phyloP scores from a whole-genome alignment of 345 rosid species.

The Erodium maritimum region DNA sequence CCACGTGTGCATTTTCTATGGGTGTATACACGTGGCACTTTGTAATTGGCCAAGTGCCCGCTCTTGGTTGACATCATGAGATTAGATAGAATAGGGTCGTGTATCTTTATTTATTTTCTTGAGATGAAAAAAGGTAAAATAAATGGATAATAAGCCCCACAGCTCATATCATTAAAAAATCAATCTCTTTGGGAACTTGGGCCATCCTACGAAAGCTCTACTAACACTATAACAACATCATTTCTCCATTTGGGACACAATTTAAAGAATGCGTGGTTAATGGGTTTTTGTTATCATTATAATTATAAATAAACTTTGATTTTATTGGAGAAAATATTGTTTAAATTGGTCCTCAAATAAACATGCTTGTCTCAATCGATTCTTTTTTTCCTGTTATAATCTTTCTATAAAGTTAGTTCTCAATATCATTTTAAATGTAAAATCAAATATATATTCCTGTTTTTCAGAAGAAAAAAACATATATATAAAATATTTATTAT shows the following conservation, averaged over 20 bases:
- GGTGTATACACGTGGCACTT: constrained; percentile 12
- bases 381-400: too few relatives aligned
- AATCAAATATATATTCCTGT: too few relatives aligned
- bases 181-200: constrained; percentile 96
- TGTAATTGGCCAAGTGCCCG: constrained; percentile 23
- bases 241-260: neutral
- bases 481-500: too few relatives aligned
- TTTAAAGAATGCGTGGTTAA: neutral
- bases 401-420: too few relatives aligned
- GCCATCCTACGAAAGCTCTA: constrained; percentile 35
- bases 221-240: constrained; percentile 5
- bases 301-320: too few relatives aligned
- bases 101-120: neutral
- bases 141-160: constrained; percentile 24
- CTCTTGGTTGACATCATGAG: constrained; percentile 29
- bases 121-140: constrained; percentile 9
- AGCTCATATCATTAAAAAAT: constrained; percentile 33
- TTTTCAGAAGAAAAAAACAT: too few relatives aligned
- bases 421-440: too few relatives aligned
- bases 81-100: constrained; percentile 10
- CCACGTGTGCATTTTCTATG: constrained; percentile 1
- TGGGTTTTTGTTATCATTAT: too few relatives aligned
- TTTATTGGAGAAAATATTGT: too few relatives aligned
- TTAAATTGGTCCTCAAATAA: too few relatives aligned
- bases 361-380: too few relatives aligned